Percentiles rank a stretch among this genome's conserved stretches.
Conservation (phyloP, 495 filamentous ascomycete species). For the Neurospora sp. region DNA sequence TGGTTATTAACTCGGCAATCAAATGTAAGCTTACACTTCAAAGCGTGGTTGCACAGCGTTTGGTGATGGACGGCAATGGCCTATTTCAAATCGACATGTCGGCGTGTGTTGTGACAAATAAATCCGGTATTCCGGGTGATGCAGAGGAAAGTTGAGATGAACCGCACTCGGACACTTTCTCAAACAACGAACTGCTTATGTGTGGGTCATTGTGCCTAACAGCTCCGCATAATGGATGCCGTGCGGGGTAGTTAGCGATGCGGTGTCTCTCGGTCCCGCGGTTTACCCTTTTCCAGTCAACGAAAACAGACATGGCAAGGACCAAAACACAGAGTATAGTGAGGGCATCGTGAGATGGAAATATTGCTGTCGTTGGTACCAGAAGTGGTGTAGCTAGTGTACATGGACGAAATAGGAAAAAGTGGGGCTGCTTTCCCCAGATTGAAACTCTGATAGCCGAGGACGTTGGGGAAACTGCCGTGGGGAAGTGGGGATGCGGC, state of each 20-base stretch:
- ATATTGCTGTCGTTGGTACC: not conserved
- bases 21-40: not conserved
- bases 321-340: not conserved
- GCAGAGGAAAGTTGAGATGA: not conserved
- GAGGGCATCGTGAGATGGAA: not conserved
- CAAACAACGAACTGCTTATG: not conserved
- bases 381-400: not conserved
- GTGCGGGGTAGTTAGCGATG: not conserved
- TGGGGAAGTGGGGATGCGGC: not conserved
- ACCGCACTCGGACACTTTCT: not conserved
- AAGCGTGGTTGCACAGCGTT: not conserved
- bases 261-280: not conserved
- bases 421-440: not conserved
- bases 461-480: not conserved
- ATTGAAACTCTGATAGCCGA: not conserved
- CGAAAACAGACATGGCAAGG: not conserved
- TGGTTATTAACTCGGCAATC: not conserved
- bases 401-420: not conserved
- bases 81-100: not conserved
- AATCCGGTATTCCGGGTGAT: not conserved
- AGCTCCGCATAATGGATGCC: not conserved
- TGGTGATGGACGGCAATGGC: not conserved
- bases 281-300: not conserved
- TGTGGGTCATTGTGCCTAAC: not conserved
- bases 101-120: not conserved